Evolutionary conservation across 2,329 filamentous ascomycete genomes (phyloP).

Genomic region (Pestalotiopsis sp.): DNA sequence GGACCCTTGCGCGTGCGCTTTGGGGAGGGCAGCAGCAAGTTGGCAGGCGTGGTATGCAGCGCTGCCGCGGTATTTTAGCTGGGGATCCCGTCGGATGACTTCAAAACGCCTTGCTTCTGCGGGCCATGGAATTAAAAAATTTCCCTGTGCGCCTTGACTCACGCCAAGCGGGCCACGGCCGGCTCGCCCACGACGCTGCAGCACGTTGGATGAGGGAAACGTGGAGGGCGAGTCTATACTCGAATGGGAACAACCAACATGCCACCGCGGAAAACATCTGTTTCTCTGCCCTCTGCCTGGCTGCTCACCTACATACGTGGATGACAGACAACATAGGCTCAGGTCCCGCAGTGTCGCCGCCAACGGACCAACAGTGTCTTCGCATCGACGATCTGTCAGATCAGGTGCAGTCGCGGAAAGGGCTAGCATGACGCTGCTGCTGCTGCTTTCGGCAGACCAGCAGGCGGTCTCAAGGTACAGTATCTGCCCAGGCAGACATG

Average conservation of each 20-base stretch:
- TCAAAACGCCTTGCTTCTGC: background rate
- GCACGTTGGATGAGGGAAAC: background rate
- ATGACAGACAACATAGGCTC: background rate
- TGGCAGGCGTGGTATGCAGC: background rate
- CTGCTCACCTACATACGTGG: too few species aligned
- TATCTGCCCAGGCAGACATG: background rate
- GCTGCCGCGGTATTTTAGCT: background rate
- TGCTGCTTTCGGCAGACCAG: background rate
- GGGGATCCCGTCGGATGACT: background rate
- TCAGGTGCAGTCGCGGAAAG: background rate
- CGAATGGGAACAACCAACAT: background rate
- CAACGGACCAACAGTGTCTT: background rate
- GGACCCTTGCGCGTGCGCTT: background rate
- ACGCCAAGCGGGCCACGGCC: background rate
- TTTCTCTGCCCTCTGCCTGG: background rate
- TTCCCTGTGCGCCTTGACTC: background rate
- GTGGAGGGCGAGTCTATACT: background rate
- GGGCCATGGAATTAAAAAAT: background rate
- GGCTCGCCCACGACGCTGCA: background rate
- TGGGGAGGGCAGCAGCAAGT: background rate
- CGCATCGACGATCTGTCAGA: background rate
- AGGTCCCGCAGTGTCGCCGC: background rate
- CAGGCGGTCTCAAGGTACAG: background rate
- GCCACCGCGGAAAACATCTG: background rate
- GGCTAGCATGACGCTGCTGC: background rate